phyloP scores from a whole-genome alignment of 495 filamentous ascomycete genomes.

The Aspergillus indologenus region DNA sequence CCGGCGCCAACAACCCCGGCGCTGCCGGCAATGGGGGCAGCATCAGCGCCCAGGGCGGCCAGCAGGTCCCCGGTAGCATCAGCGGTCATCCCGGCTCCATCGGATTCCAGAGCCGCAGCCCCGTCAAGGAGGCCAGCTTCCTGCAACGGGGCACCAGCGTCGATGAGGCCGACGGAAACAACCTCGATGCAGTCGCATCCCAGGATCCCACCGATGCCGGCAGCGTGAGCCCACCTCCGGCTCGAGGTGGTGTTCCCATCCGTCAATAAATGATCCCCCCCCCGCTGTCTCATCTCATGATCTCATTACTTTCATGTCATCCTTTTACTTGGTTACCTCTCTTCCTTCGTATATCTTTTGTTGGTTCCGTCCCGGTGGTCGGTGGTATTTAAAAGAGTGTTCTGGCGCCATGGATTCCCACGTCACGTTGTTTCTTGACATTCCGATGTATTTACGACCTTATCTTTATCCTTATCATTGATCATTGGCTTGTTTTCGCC shows the following conservation, averaged over 20 bases:
- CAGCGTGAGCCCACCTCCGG: slow-evolving; percentile 46
- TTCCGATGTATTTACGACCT: slow-evolving; percentile 17
- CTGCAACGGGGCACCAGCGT: slow-evolving; percentile 71
- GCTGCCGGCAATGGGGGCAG: slow-evolving; percentile 39
- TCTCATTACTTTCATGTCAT: slow-evolving; percentile 14
- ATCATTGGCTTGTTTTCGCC: slow-evolving; percentile 3
- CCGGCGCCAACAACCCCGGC: slow-evolving; percentile 47
- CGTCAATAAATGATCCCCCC: slow-evolving; percentile 37
- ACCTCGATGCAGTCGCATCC: slow-evolving; percentile 28
- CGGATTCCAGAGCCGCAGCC: slow-evolving; percentile 64
- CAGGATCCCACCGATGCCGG: slow-evolving; percentile 28
- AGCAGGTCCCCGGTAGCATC: slow-evolving; percentile 45
- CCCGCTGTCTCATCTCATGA: too few species aligned
- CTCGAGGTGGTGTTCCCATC: slow-evolving; percentile 62
- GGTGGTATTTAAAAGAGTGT: slow-evolving; percentile 36
- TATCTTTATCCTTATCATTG: background rate
- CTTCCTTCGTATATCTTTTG: slow-evolving; percentile 9
- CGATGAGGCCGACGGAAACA: slow-evolving; percentile 56
- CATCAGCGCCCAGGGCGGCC: slow-evolving; percentile 38
- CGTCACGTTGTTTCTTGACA: slow-evolving; percentile 3
- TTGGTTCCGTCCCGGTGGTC: slow-evolving; percentile 7
- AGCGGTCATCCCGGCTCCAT: slow-evolving; percentile 46
- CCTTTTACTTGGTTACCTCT: slow-evolving; percentile 15
- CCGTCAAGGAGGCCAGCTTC: slow-evolving; percentile 82
- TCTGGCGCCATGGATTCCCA: slow-evolving; percentile 38